Evolutionary conservation across 805 yeast genomes (phyloP).

Genomic region (Candida caryicola): DNA sequence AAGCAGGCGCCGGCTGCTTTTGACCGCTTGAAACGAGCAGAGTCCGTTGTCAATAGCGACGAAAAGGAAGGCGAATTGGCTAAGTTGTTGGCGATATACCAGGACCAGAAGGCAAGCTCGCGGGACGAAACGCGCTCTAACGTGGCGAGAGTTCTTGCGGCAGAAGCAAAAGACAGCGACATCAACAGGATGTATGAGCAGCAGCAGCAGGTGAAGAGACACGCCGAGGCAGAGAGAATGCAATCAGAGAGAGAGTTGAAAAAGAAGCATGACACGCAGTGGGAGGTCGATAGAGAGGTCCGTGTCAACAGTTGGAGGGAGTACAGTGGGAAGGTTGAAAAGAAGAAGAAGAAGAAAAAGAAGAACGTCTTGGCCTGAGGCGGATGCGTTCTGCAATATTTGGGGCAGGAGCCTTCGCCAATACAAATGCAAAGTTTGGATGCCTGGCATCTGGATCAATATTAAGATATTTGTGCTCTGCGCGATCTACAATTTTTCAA

Average conservation of each 20-base stretch:
- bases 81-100: constrained; percentile 29
- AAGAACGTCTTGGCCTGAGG: constrained; percentile 38
- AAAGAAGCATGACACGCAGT: constrained; percentile 42
- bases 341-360: constrained; percentile 45
- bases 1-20: constrained; percentile 63
- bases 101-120: constrained; percentile 13
- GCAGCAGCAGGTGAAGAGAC: constrained; percentile 24
- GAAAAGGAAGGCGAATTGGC: constrained; percentile 17
- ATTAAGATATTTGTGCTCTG: neutral
- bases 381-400: no score
- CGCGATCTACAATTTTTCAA: constrained; percentile 1
- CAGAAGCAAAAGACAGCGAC: constrained; percentile 28
- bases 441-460: no score
- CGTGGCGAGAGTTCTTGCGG: constrained; percentile 45
- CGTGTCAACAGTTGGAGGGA: constrained; percentile 61
- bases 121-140: constrained; percentile 21
- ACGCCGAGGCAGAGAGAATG: constrained; percentile 28
- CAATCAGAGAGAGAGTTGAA: constrained; percentile 41
- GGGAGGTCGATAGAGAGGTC: constrained; percentile 61
- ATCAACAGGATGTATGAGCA: constrained; percentile 26
- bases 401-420: no score
- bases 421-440: no score
- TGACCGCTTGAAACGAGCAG: constrained; percentile 56
- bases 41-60: constrained; percentile 25
- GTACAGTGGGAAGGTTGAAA: constrained; percentile 42